Evolutionary conservation across 305 asterid species (phyloP), one percentile per base, ranked within the genome.

Genomic region (Solanum hybrid): DNA sequence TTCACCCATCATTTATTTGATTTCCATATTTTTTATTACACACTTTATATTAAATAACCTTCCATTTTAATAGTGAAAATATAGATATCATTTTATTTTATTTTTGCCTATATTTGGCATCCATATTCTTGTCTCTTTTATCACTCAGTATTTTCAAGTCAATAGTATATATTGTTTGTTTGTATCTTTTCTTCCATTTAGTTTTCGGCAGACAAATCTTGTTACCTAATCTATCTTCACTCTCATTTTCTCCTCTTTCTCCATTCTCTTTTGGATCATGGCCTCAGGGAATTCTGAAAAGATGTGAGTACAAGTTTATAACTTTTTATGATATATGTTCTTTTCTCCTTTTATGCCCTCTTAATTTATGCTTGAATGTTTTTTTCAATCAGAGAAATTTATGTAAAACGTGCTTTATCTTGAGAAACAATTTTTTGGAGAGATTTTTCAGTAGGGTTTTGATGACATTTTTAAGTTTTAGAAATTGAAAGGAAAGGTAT

Each of bases 231-330:
- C 57, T 26, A 82, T 45, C 10, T n/a, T 31, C 27, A 29, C 76
- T 84, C 41, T 84, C 72, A 82, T 41, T 39, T 82, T 82, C 72
- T 41, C 87, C 39, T 5, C 6, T 17, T 45, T 29, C 73, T 41
- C 38, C 81, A 76, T 76, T 7, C 10, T 77, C 38, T 2, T 10
- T 27, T 22, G 39, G 85, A 89, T 76, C 92, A 93, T 92, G 94
- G 93, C 51, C 1, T 90, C 79, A 4, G 90, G 92, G 93, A 70
- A 91, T 80, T 80, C 92, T 79, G 92, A 90, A 89, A 93, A 88
- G 88, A 75, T 91, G 96, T 94, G 82, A 89, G 92, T 89, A 22
- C 7, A 29, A 10, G 26, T 29, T 14, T 61, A 68, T n/a, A 15
- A 79, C 45, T 7, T 36, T 83, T 57, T 45, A 6, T 20, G 12